Percentiles rank a stretch among this genome's conserved stretches.
phyloP scores from a whole-genome alignment of 2,329 filamentous ascomycete species.

The Camptophora hylomeconis region DNA sequence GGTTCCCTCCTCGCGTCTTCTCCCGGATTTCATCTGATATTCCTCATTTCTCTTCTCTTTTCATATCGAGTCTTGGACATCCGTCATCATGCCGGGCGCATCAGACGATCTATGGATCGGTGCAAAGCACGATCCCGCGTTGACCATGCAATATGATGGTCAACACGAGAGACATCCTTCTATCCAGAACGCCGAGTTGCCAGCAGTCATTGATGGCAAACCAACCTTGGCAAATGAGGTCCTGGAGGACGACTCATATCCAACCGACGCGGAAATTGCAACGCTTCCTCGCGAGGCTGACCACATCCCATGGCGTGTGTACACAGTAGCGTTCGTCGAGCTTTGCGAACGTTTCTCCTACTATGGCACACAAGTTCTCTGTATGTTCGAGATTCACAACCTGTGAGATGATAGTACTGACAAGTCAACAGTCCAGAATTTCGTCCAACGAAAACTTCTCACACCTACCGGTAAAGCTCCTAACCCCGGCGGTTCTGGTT shows the following conservation, averaged over 20 bases:
- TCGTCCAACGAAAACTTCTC: conserved; percentile 47
- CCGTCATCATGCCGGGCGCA: conserved; percentile 1
- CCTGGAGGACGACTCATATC: conserved; percentile 12
- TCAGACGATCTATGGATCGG: conserved; percentile 1
- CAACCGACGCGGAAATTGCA: conserved; percentile 23
- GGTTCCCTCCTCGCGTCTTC: too few relatives aligned
- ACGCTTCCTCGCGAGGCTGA: conserved; percentile 36
- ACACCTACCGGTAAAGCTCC: conserved; percentile 40
- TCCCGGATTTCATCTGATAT: too few relatives aligned
- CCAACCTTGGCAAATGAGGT: neutral
- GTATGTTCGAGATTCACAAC: too few relatives aligned
- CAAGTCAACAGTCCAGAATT: conserved; percentile 40
- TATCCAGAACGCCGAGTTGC: neutral
- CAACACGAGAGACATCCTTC: neutral
- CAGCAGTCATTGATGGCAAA: conserved; percentile 1
- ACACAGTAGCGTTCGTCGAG: conserved; percentile 60
- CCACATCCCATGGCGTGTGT: conserved; percentile 52
- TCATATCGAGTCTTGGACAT: too few relatives aligned
- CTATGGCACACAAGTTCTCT: conserved; percentile 58
- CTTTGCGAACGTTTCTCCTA: conserved; percentile 67
- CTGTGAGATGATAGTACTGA: conserved; percentile 1
- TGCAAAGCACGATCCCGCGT: conserved; percentile 2
- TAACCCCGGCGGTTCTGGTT: conserved; percentile 37
- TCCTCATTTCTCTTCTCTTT: too few relatives aligned
- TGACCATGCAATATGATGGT: conserved; percentile 1